A percentile compares a stretch with the other conserved stretches of the same genome.
Conservation (phyloP, 163 green algal genomes). For the Coccomyxa subellipsoidea region DNA sequence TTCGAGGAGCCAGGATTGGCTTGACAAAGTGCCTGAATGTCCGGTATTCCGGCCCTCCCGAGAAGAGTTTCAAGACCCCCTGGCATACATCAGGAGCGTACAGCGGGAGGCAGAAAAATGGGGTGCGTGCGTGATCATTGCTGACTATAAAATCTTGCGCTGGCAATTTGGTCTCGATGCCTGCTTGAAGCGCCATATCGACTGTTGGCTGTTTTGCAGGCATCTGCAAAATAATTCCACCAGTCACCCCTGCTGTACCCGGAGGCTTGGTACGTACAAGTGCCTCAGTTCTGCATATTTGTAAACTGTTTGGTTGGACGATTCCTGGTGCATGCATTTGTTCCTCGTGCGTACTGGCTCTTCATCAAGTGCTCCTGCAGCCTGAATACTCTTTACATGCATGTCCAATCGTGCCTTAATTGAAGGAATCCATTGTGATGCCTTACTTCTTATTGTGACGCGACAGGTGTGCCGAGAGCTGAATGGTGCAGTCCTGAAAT, state of each 20-base stretch:
- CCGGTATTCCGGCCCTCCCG: conserved; percentile 24
- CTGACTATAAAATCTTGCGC: background rate
- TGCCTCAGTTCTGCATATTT: too few species aligned
- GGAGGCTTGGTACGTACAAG: conserved; percentile 1
- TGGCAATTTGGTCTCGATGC: too few species aligned
- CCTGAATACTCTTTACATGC: too few species aligned
- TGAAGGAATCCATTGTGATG: background rate
- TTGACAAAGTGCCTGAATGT: background rate
- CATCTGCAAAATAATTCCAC: conserved; percentile 48
- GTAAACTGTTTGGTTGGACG: too few species aligned
- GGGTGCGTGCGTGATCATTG: background rate
- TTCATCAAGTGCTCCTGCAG: too few species aligned
- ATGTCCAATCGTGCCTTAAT: too few species aligned
- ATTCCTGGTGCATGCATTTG: background rate
- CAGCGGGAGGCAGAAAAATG: conserved; percentile 4
- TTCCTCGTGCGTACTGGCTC: background rate
- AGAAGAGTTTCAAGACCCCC: conserved; percentile 35
- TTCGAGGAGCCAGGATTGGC: background rate
- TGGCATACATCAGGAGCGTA: conserved; percentile 36
- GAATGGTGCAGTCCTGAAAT: conserved; percentile 27
- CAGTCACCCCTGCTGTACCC: conserved; percentile 26
- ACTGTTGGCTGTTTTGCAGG: conserved; percentile 21
- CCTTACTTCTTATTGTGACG: background rate
- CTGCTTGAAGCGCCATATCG: too few species aligned
- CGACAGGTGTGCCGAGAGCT: conserved; percentile 18